Base-by-base conservation (phyloP, 1,284 basidiomycete species). In the Fomitiporia mediterranea region DNA sequence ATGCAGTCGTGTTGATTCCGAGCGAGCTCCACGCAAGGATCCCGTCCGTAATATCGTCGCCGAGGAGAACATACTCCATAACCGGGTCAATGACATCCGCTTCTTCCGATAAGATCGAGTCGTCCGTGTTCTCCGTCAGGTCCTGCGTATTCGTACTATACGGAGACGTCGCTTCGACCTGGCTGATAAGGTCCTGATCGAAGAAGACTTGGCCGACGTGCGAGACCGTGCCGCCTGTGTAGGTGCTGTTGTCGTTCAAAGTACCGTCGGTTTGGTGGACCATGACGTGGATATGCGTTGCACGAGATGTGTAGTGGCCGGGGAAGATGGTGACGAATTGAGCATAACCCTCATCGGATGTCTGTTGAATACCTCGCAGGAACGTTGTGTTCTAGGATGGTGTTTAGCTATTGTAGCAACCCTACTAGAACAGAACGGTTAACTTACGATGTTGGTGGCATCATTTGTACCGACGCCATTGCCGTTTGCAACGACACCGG, bases 141-240 rank as follows among this genome's bases (percentile, higher is more conserved):
- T 53, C 51, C 28, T 53, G 51, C 27, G 51, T 53, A 25, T 53
- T 53, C n/a, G 51, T 44, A 19, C 25, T 42, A 27, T 53, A 53
- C 11, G 51, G 51, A 1, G 7, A 6, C 21, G 19, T 23, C 15
- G 5, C 51, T 44, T 53, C 51, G 28, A 42, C 25, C 4, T 37
- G 37, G 30, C 23, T 35, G 38, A 42, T 53, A 17, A 53, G 51
- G 40, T 53, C 51, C n/a, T 42, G 38, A 21, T 53, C 51, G 27
- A 53, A 53, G 51, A 13, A 53, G 17, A 44, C 28, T 30, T 53
- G 40, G 19, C 51, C 51, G 21, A 53, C 51, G 35, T 53, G 51
- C 6, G 51, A 13, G n/a, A 42, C 38, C 3, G 51, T 43, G 40
- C 51, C 39, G 3, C 51, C 51, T 11, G 38, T 27, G 51, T 53